Percentiles rank a stretch among this genome's conserved stretches.
Evolutionary conservation across 768 basidiomycete genomes (phyloP).

Genomic region (Collybiopsis confluens): DNA sequence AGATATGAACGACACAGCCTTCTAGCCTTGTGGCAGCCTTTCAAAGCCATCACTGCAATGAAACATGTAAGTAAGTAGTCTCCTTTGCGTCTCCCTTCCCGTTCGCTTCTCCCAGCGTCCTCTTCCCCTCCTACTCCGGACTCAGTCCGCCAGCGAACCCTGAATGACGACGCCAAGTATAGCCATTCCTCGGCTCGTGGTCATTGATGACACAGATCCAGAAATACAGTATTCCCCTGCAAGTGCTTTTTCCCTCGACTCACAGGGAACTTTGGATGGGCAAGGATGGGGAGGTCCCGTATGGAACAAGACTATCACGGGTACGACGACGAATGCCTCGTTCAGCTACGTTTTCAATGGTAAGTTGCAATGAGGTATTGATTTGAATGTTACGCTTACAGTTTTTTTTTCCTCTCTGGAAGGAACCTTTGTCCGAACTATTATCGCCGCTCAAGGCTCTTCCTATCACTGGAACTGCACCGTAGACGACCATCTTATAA

Average conservation of each 20-base stretch:
- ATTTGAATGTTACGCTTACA: no score
- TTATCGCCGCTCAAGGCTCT: not conserved
- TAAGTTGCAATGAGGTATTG: no score
- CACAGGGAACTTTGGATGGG: not conserved
- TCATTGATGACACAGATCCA: not conserved
- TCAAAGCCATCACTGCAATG: no score
- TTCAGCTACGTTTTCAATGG: slow-evolving; percentile 2
- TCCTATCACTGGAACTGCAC: slow-evolving; percentile 1
- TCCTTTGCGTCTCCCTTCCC: no score
- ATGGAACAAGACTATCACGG: not conserved
- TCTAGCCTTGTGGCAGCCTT: no score
- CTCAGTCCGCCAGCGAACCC: no score
- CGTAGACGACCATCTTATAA: not conserved
- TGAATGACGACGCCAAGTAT: not conserved
- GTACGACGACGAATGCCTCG: not conserved
- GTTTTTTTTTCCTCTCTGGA: not conserved
- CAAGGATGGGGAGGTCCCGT: not conserved
- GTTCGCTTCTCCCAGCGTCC: no score
- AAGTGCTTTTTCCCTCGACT: not conserved
- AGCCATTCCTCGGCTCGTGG: not conserved
- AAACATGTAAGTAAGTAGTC: no score
- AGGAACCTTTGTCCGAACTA: not conserved
- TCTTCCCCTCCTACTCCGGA: no score
- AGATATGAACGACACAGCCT: no score
- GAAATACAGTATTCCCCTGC: not conserved